Evolutionary conservation across 495 filamentous ascomycete species (phyloP).

Genomic region (Podospora appendiculata): DNA sequence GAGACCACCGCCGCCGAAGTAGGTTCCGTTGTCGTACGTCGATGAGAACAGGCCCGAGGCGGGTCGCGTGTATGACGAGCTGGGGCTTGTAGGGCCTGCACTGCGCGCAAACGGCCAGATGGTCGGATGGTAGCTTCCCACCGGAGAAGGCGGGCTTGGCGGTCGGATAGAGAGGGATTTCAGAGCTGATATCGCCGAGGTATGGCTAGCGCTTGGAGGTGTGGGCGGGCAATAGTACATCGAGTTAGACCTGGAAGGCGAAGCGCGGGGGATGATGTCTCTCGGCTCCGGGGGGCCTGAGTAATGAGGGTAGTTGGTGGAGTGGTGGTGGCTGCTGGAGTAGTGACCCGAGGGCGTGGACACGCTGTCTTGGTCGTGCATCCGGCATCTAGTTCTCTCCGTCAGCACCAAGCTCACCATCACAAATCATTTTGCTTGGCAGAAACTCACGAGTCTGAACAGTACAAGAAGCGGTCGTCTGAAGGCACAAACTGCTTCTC

Average conservation of each 20-base stretch:
- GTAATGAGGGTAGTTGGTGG: constrained; percentile 26
- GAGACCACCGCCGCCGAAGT: constrained; percentile 17
- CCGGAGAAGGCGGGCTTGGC: constrained; percentile 39
- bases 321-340: constrained; percentile 13
- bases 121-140: constrained; percentile 19
- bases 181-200: constrained; percentile 36
- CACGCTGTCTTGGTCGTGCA: constrained; percentile 30
- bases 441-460: constrained; percentile 39
- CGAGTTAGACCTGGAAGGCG: constrained; percentile 38
- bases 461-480: constrained; percentile 38
- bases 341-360: constrained; percentile 19
- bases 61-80: constrained; percentile 35
- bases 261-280: constrained; percentile 45
- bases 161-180: constrained; percentile 37
- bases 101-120: constrained; percentile 42
- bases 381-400: constrained; percentile 32
- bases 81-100: constrained; percentile 32
- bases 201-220: constrained; percentile 24
- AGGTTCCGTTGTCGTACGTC: constrained; percentile 35
- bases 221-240: constrained; percentile 34
- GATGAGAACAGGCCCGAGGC: constrained; percentile 30
- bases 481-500: constrained; percentile 41
- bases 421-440: neutral
- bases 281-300: constrained; percentile 33
- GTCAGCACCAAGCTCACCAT: constrained; percentile 6